These are phyloP conservation scores for Gremmenia infestans DNA, from an alignment of 2,329 filamentous ascomycete genomes.

Conservation along the genomic window DNA sequence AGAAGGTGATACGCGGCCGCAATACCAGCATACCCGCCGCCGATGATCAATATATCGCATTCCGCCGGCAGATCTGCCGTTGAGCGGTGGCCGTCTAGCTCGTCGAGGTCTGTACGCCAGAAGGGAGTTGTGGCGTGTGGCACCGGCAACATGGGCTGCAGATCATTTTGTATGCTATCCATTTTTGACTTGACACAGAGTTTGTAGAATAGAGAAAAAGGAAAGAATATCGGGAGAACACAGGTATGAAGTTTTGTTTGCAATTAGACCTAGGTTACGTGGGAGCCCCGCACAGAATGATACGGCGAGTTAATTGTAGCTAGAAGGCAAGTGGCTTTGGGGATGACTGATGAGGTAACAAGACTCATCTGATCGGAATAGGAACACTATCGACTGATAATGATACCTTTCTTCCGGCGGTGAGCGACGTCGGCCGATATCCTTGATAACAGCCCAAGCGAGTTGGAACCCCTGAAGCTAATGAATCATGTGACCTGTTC, in stretches of 20 bases:
- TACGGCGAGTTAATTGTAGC: not conserved
- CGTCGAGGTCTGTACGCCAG: slow-evolving; percentile 61
- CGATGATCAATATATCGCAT: slow-evolving; percentile 65
- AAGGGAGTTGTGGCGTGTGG: not conserved
- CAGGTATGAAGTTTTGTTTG: no score
- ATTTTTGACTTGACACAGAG: not conserved
- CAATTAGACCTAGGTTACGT: not conserved
- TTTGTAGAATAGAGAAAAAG: not conserved
- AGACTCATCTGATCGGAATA: not conserved
- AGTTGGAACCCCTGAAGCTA: not conserved
- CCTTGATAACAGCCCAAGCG: not conserved
- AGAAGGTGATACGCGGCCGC: slow-evolving; percentile 59
- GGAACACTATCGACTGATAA: no score
- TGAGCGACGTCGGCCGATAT: not conserved
- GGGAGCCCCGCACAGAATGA: not conserved
- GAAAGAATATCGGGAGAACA: not conserved
- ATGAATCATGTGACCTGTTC: not conserved
- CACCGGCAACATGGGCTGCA: not conserved
- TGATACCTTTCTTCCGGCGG: not conserved
- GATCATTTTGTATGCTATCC: not conserved
- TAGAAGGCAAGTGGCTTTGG: not conserved
- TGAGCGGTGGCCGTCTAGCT: slow-evolving; percentile 58
- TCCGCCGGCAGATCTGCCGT: slow-evolving; percentile 55
- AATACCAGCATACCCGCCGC: slow-evolving; percentile 67
- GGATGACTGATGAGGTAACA: not conserved